Evolutionary conservation across 2,329 filamentous ascomycete genomes (phyloP).

Genomic region (Fusarium sp.): DNA sequence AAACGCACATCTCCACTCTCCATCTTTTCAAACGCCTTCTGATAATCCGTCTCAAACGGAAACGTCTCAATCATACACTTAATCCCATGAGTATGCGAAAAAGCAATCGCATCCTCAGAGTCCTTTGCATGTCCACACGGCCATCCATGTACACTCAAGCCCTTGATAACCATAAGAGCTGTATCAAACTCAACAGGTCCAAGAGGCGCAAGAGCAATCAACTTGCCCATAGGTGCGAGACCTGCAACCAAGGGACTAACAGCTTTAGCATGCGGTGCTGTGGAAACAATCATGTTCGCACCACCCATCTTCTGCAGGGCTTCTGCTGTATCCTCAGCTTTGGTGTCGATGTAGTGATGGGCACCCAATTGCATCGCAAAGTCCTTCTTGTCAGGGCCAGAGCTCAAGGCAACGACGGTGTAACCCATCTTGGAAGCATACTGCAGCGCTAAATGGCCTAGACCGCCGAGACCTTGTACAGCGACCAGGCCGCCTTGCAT

Average conservation of each 20-base stretch:
- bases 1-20: constrained; percentile 58
- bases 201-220: constrained; percentile 62
- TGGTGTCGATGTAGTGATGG: constrained; percentile 62
- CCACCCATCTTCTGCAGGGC: constrained; percentile 69
- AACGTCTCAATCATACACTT: constrained; percentile 75
- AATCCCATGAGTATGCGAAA: constrained; percentile 52
- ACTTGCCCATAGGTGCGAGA: constrained; percentile 55
- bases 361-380: constrained; percentile 67
- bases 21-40: constrained; percentile 58
- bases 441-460: constrained; percentile 82
- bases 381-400: constrained; percentile 72
- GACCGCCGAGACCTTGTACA: constrained; percentile 77
- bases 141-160: constrained; percentile 71
- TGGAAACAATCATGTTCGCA: constrained; percentile 70
- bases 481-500: constrained; percentile 64
- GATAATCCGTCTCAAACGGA: constrained; percentile 61
- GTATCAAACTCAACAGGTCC: constrained; percentile 60
- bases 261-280: constrained; percentile 68
- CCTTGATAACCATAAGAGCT: constrained; percentile 57
- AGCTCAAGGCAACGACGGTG: constrained; percentile 74
- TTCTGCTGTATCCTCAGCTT: constrained; percentile 60
- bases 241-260: constrained; percentile 66
- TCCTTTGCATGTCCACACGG: constrained; percentile 72
- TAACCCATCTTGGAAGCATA: constrained; percentile 82
- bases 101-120: constrained; percentile 73